Percentiles rank a stretch among this genome's conserved stretches.
Conservation (phyloP, 345 rosid genomes). For the Hirschfeldia incana region DNA sequence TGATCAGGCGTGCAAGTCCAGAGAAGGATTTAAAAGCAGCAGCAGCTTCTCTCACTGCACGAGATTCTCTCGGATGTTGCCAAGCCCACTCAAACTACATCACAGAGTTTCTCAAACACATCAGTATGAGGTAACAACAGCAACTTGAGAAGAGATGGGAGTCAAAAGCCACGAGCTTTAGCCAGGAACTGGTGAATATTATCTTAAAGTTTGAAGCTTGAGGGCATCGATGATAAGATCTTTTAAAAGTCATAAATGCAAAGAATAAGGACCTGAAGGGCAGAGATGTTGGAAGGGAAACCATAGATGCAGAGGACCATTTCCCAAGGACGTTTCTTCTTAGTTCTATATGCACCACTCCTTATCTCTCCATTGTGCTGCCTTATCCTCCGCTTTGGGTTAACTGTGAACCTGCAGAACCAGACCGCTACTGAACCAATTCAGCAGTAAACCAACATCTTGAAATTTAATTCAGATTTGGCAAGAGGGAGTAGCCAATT, state of each 20-base stretch:
- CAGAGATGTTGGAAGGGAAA: conserved; percentile 79
- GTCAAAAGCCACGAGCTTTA: neutral
- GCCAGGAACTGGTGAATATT: neutral
- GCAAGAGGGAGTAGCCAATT: neutral
- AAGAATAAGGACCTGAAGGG: conserved; percentile 69
- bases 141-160: neutral
- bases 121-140: neutral
- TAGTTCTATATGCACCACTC: conserved; percentile 86
- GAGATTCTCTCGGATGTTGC: conserved; percentile 89
- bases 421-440: neutral
- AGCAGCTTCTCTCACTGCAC: conserved; percentile 82
- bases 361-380: conserved; percentile 89
- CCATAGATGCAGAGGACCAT: conserved; percentile 88
- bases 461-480: neutral
- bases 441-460: neutral
- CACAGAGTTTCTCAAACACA: neutral
- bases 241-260: neutral
- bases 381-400: conserved; percentile 79
- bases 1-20: conserved; percentile 79
- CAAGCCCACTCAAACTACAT: conserved; percentile 99
- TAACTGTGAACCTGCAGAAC: conserved; percentile 74
- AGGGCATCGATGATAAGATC: neutral
- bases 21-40: conserved; percentile 73
- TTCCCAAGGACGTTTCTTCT: conserved; percentile 87
- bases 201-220: neutral